Base-by-base conservation (phyloP, 2,329 filamentous ascomycete genomes). In the Daldinia sp. region DNA sequence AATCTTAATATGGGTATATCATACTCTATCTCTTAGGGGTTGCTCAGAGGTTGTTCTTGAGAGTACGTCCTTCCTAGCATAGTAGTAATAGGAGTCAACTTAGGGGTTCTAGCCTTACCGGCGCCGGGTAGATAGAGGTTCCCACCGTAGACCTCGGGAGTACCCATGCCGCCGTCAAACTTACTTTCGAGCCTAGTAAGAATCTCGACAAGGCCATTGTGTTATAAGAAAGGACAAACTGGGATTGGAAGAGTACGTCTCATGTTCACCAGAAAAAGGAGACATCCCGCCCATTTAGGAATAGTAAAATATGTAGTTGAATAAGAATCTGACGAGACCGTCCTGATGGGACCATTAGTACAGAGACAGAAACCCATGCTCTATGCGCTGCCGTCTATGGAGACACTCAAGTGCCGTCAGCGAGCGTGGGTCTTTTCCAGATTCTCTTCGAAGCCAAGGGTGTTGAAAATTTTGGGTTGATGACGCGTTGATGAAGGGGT, bases 291-390 rank as follows among this genome's bases (percentile, higher is more conserved):
- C 41, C 58, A 37, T 33, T 65, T 64, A 60, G 62, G 48, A 68
- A 60, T 48, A 63, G 60, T 59, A 61, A 6, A 30, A 50, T 50
- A 50, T 33, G 26, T 50, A 30, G 13, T 2, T 28, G 13, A 12
- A 51, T 51, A 33, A 51, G 46, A 51, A 51, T 51, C 65, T 68
- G 68, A 70, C 61, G 61, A 61, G 60, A 65, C 60, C 41, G 18
- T 56, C 46, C 15, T 33, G 46, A 33, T 51, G 46, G 46, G 18
- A 51, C 46, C 46, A 5, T 51, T 51, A 33, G 15, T 51, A 33
- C 12, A 26, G 23, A 13, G 44, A 48, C 23, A 48, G 23, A 28
- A 28, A 26, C 23, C 46, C 46, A 30, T 51, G 46, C 7, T 26
- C 3, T 15, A 51, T 51, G 46, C 13, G 33, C 13, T 41, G 53